Base-by-base conservation (phyloP, 768 basidiomycete genomes). In the Suillus subaureus region DNA sequence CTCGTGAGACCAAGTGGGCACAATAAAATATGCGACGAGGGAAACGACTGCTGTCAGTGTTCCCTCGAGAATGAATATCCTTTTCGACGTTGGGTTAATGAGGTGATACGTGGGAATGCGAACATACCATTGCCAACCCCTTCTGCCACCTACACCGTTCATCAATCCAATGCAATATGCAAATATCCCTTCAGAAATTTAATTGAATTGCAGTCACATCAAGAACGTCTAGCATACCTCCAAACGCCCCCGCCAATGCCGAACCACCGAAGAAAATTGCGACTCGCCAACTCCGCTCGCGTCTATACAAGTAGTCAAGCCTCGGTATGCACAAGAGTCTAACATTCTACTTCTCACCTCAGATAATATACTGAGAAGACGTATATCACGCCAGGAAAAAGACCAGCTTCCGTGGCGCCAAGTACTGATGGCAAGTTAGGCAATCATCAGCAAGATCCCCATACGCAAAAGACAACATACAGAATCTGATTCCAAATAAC, bases 261-360 rank as follows among this genome's bases (percentile, higher is more conserved):
- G 87, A 83, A 58, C 84, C 88, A 37, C 86, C 85, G 65, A 89
- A 87, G 74, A 88, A 87, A 47, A 89, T 79, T 0, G 86, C 85
- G 7, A 89, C 85, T 60, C 89, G 81, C 80, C 83, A 84, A 66
- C 85, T 85, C 1, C 87, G 83, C 70, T 89, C 84, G 42, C 79
- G 81, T 49, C 89, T 87, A 63, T 21, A 49, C 16, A 43, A 23
- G 33, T 12, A 42, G 11, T 35, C 28, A 57, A 63, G 23, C n/a
- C 3, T 7, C 47, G 5, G 18, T 40, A 26, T 43, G 13, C 52
- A 11, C 43, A 26, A 66, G n/a, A n/a, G 21, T 6, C 11, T 9
- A 37, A 7, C 12, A 56, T 6, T n/a, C 42, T 39, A 28, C 12
- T 35, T 61, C 69, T 57, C 66, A 80, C 79, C 84, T 75, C 45